Conservation (phyloP, 2,329 filamentous ascomycete species). For the Aspergillus novofumigatus region DNA sequence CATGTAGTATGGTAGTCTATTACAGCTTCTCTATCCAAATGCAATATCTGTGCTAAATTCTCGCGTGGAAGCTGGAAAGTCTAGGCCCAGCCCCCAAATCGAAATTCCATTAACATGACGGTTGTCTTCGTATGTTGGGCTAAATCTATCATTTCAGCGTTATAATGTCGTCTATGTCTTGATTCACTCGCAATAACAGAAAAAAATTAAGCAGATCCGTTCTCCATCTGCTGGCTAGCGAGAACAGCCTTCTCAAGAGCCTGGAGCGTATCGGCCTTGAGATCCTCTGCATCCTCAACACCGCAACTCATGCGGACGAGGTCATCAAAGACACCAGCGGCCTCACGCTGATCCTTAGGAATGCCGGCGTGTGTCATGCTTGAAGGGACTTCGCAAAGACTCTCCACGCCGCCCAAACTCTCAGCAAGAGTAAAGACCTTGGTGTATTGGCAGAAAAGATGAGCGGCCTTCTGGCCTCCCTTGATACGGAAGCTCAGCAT, state of each 20-base stretch:
- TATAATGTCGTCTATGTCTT: slow-evolving; percentile 3
- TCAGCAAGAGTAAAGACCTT: slow-evolving; percentile 91
- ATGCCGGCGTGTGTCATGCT: slow-evolving; percentile 98
- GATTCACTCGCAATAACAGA: not conserved
- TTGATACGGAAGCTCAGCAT: slow-evolving; percentile 96
- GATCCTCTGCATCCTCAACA: slow-evolving; percentile 82
- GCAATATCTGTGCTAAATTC: not conserved
- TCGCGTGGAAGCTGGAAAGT: not conserved
- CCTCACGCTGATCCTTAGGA: slow-evolving; percentile 82
- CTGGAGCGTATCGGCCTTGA: slow-evolving; percentile 75
- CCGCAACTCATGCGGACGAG: slow-evolving; percentile 90
- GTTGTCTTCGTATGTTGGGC: not conserved
- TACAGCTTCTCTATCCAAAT: not conserved
- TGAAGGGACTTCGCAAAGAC: slow-evolving; percentile 83
- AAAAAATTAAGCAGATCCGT: slow-evolving; percentile 28
- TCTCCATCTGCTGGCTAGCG: slow-evolving; percentile 38
- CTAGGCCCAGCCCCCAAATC: not conserved
- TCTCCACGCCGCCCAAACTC: slow-evolving; percentile 87
- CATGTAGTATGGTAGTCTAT: not conserved
- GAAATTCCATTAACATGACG: not conserved
- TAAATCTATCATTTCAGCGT: not conserved
- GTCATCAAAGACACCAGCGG: slow-evolving; percentile 91
- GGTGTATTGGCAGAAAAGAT: slow-evolving; percentile 86
- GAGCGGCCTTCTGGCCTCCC: slow-evolving; percentile 79
- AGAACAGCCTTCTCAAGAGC: slow-evolving; percentile 74